phyloP scores from a whole-genome alignment of 2,329 filamentous ascomycete species.

The Dothideomycetidae sp. region DNA sequence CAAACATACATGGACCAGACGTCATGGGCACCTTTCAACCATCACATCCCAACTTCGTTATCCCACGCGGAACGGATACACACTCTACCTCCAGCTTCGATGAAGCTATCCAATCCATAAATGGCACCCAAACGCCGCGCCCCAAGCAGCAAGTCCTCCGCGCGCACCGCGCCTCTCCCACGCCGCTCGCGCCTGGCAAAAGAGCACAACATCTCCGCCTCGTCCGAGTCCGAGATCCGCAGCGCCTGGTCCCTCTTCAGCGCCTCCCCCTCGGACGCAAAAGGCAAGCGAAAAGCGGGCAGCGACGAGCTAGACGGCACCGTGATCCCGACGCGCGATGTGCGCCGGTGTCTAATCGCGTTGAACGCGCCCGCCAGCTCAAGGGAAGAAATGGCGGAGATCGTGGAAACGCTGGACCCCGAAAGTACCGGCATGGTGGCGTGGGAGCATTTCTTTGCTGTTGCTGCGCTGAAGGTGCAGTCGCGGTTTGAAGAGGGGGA shows the following conservation, averaged over 20 bases:
- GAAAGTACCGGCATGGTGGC: slow-evolving; percentile 61
- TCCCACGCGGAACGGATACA: too few species aligned
- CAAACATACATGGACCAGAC: too few species aligned
- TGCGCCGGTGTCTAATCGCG: slow-evolving; percentile 43
- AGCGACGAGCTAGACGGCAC: slow-evolving; percentile 51
- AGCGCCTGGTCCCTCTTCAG: slow-evolving; percentile 78
- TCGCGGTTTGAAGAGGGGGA: slow-evolving; percentile 9
- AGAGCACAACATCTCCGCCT: slow-evolving; percentile 71
- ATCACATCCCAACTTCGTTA: slow-evolving; percentile 1
- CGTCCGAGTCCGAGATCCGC: slow-evolving; percentile 78
- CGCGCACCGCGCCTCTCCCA: slow-evolving; percentile 24
- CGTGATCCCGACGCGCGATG: slow-evolving; percentile 29
- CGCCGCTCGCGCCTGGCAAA: slow-evolving; percentile 81
- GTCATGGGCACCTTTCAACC: slow-evolving; percentile 1
- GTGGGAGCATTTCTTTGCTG: slow-evolving; percentile 71
- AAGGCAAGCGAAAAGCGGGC: neutral
- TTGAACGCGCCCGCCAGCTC: slow-evolving; percentile 57
- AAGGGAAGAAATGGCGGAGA: slow-evolving; percentile 55
- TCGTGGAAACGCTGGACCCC: slow-evolving; percentile 71
- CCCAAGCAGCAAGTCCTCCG: slow-evolving; percentile 6
- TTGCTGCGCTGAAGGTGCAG: slow-evolving; percentile 76
- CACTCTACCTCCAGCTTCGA: too few species aligned
- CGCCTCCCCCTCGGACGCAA: slow-evolving; percentile 25
- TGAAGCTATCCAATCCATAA: too few species aligned
- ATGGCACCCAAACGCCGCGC: slow-evolving; percentile 13